phyloP scores from a whole-genome alignment of 2,329 filamentous ascomycete genomes.

The Neospermospora avenae region DNA sequence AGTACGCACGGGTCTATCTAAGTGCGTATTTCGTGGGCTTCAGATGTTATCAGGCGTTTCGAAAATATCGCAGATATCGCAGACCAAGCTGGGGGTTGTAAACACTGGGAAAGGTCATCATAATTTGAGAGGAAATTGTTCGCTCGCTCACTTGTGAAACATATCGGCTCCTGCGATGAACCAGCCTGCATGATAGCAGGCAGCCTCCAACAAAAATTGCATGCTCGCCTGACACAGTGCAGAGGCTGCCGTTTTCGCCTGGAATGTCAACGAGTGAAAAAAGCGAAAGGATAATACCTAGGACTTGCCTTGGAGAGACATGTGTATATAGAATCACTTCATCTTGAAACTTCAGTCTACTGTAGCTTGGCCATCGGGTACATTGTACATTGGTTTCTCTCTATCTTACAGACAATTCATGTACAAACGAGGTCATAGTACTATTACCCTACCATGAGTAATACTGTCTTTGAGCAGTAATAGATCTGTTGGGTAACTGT shows the following conservation, averaged over 20 bases:
- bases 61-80: background rate
- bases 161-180: background rate
- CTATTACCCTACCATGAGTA: conserved; percentile 71
- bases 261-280: background rate
- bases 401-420: conserved; percentile 8
- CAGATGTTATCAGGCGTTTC: background rate
- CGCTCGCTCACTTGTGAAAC: background rate
- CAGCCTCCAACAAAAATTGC: background rate
- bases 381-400: background rate
- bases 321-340: too few relatives aligned
- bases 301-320: too few relatives aligned
- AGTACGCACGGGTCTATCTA: too few relatives aligned
- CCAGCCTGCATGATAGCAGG: background rate
- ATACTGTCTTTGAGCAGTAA: conserved; percentile 82
- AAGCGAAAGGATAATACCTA: too few relatives aligned
- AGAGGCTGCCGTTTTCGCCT: background rate
- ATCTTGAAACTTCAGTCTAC: too few relatives aligned
- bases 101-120: background rate
- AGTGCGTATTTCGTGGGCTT: background rate
- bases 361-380: too few relatives aligned
- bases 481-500: conserved; percentile 79
- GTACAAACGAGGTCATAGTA: conserved; percentile 4
- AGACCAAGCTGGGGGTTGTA: background rate
- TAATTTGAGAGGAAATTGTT: too few relatives aligned
- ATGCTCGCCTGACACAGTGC: too few relatives aligned